A percentile compares a stretch with the other conserved stretches of the same genome.
Conservation (phyloP, 2,329 filamentous ascomycete species). For the Pezicula neosporulosa region DNA sequence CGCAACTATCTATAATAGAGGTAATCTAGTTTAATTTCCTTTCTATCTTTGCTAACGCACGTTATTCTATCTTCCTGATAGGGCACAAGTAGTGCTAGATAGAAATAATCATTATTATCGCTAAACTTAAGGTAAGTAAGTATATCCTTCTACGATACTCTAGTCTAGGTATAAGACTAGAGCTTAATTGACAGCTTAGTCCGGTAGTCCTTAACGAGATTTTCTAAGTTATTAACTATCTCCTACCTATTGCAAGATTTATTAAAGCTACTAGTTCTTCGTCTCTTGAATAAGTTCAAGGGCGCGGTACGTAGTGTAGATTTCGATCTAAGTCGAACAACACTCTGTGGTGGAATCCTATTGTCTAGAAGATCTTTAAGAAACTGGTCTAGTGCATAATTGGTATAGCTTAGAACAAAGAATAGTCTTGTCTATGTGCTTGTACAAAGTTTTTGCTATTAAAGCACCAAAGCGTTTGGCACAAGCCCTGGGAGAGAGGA, state of each 20-base stretch:
- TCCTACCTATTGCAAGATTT: constrained; percentile 3
- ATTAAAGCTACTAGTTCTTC: constrained; percentile 23
- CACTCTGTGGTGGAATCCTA: constrained; percentile 42
- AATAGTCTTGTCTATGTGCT: constrained; percentile 44
- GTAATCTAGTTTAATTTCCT: constrained; percentile 38
- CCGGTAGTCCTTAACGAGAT: constrained; percentile 5
- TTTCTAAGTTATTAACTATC: constrained; percentile 28
- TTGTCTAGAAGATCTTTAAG: constrained; percentile 57
- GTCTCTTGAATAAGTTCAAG: constrained; percentile 41
- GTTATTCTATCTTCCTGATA: constrained; percentile 38
- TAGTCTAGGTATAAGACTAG: constrained; percentile 1
- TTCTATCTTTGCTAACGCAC: constrained; percentile 40
- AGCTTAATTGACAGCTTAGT: constrained; percentile 2
- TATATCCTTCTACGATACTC: constrained; percentile 17
- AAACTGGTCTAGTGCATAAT: constrained; percentile 62
- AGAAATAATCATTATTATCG: constrained; percentile 43
- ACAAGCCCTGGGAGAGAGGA: constrained; percentile 2
- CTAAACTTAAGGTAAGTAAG: constrained; percentile 45
- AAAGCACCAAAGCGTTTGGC: constrained; percentile 52
- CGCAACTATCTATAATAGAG: constrained; percentile 47
- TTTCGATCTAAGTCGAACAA: constrained; percentile 62
- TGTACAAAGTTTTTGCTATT: constrained; percentile 49
- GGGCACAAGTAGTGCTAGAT: constrained; percentile 51
- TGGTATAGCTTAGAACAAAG: constrained; percentile 62
- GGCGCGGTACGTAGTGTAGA: constrained; percentile 40